Evolutionary conservation across 306 rosid species (phyloP).

Genomic region (Medicago ruthenica): DNA sequence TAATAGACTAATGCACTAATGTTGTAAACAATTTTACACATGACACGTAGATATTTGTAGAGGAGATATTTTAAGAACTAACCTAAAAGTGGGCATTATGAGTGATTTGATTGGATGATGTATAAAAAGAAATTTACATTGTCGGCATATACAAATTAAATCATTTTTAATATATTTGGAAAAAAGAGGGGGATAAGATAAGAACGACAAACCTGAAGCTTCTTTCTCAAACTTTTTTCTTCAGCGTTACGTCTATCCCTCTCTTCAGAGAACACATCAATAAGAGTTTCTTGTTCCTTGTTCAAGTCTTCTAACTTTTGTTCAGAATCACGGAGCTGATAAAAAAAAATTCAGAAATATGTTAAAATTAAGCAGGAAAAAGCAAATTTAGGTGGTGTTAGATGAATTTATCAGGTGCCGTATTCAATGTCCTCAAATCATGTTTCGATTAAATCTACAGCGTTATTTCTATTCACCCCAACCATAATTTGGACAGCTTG

Average conservation of each 20-base stretch:
- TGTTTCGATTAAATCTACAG: neutral
- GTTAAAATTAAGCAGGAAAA: conserved; percentile 21
- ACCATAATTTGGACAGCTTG: neutral
- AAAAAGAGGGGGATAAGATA: neutral
- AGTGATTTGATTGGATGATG: neutral
- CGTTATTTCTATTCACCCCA: conserved; percentile 7
- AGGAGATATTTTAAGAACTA: too few species aligned
- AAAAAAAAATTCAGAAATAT: conserved; percentile 14
- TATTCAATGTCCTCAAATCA: neutral
- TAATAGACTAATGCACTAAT: too few species aligned
- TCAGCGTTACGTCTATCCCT: conserved; percentile 75
- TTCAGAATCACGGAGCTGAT: conserved; percentile 64
- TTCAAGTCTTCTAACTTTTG: conserved; percentile 66
- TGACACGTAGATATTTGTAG: too few species aligned
- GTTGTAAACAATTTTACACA: too few species aligned
- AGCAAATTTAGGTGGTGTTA: neutral
- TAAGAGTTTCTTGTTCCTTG: conserved; percentile 78
- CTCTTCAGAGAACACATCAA: conserved; percentile 83
- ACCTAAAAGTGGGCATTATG: too few species aligned
- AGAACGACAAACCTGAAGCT: conserved; percentile 60
- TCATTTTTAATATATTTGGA: neutral
- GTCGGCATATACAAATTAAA: neutral
- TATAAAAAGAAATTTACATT: too few species aligned
- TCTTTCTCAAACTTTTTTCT: conserved; percentile 72
- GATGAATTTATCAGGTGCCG: conserved; percentile 3